These are phyloP conservation scores for Peterozyma toletana DNA, from an alignment of 805 yeast species.

Conservation along the genomic window DNA sequence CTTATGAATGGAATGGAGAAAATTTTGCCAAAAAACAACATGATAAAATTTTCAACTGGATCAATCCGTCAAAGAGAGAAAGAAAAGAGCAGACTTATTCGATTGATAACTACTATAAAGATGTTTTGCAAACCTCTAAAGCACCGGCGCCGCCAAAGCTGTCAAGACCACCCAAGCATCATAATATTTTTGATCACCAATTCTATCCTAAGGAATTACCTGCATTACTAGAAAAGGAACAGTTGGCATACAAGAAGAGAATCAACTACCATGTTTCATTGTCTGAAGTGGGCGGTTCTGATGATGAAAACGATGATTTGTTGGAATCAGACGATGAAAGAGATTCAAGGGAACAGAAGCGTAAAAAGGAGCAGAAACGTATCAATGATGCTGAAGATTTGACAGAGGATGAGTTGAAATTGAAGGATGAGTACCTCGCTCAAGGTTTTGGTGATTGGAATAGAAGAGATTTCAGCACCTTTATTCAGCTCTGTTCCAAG, in stretches of 20 bases:
- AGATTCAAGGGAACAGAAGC: conserved; percentile 14
- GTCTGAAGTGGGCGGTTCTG: conserved; percentile 54
- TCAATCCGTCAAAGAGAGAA: conserved; percentile 70
- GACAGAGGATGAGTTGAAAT: conserved; percentile 51
- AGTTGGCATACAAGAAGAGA: conserved; percentile 51
- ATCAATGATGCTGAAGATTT: conserved; percentile 52
- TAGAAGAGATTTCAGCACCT: conserved; percentile 66
- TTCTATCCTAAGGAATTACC: conserved; percentile 53
- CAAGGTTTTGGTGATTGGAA: conserved; percentile 65
- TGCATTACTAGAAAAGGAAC: conserved; percentile 55
- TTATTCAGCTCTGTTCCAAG: conserved; percentile 62
- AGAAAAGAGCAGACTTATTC: conserved; percentile 74
- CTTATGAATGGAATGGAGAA: conserved; percentile 96
- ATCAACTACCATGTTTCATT: conserved; percentile 51
- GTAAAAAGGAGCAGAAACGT: conserved; percentile 44
- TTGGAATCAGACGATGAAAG: conserved; percentile 26
- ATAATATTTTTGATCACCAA: conserved; percentile 66
- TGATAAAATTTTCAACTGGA: conserved; percentile 47
- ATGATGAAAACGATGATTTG: conserved; percentile 33
- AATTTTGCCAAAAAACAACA: conserved; percentile 58
- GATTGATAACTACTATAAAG: conserved; percentile 70
- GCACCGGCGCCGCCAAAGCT: conserved; percentile 31
- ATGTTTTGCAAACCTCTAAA: conserved; percentile 41
- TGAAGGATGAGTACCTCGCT: conserved; percentile 44
- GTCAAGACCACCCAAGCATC: conserved; percentile 57